A percentile compares a stretch with the other conserved stretches of the same genome.
Conservation (phyloP, 805 yeast genomes). For the Cyberlindnera lachancei region DNA sequence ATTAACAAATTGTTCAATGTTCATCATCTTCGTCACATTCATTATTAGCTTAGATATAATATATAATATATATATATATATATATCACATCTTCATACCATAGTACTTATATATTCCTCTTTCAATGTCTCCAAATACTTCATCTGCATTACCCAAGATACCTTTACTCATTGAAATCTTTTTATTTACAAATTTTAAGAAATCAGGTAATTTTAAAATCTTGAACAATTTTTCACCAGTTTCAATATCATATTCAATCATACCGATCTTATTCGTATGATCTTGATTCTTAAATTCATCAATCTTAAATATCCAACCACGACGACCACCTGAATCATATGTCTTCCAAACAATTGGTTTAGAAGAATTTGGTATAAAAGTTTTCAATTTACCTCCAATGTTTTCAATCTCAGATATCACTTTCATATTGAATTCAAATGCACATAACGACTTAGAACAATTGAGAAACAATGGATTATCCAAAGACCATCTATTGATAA, state of each 20-base stretch:
- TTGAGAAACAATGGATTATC: slow-evolving; percentile 40
- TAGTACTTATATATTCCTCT: slow-evolving; percentile 38
- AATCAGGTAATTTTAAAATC: slow-evolving; percentile 31
- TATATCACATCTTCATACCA: slow-evolving; percentile 29
- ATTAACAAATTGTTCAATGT: too few relatives aligned
- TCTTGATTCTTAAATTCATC: slow-evolving; percentile 26
- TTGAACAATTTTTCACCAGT: slow-evolving; percentile 53
- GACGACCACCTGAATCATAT: slow-evolving; percentile 48
- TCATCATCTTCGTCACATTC: too few relatives aligned
- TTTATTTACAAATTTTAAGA: slow-evolving; percentile 31
- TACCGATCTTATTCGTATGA: slow-evolving; percentile 24
- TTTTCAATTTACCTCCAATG: slow-evolving; percentile 19
- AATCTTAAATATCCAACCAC: slow-evolving; percentile 70
- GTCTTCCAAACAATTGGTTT: slow-evolving; percentile 21
- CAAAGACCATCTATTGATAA: slow-evolving; percentile 52
- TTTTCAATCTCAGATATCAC: slow-evolving; percentile 40
- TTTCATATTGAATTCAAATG: slow-evolving; percentile 61
- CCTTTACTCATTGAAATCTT: slow-evolving; percentile 29
- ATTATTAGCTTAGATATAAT: too few relatives aligned
- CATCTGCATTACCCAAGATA: slow-evolving; percentile 30
- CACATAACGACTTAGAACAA: slow-evolving; percentile 41
- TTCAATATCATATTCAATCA: slow-evolving; percentile 52
- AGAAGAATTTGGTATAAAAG: slow-evolving; percentile 17
- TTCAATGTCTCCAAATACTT: slow-evolving; percentile 34
- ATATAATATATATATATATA: too few relatives aligned